These are phyloP conservation scores for Calonectria naviculata DNA, from an alignment of 2,329 filamentous ascomycete genomes.

Conservation along the genomic window DNA sequence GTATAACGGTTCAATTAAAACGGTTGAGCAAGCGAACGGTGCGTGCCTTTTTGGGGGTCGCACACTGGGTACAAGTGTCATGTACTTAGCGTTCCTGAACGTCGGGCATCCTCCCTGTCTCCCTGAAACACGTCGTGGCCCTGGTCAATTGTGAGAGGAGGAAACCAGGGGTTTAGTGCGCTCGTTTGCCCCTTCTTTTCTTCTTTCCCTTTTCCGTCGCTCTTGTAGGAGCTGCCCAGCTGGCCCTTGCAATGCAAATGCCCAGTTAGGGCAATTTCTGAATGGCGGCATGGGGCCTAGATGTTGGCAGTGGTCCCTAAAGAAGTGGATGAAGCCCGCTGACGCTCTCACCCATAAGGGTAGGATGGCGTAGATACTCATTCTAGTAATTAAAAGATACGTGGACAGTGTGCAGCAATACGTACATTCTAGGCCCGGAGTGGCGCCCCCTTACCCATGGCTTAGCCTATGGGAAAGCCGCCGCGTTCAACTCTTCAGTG, in stretches of 20 bases:
- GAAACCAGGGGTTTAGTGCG: not conserved
- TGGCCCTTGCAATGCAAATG: not conserved
- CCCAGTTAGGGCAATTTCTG: not conserved
- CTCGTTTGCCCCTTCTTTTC: not conserved
- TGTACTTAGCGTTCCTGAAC: not conserved
- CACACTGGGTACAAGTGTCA: constrained; percentile 5
- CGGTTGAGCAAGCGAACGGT: not conserved
- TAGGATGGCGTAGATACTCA: not conserved
- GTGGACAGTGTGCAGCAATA: constrained; percentile 7
- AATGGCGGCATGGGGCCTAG: not conserved
- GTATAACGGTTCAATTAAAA: constrained; percentile 6
- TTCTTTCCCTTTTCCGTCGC: not conserved
- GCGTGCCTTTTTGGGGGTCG: not conserved
- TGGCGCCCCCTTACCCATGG: constrained; percentile 9
- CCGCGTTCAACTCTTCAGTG: constrained; percentile 7
- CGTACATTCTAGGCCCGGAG: not conserved
- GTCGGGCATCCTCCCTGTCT: constrained; percentile 15
- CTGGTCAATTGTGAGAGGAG: constrained; percentile 13
- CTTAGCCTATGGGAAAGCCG: constrained; percentile 5
- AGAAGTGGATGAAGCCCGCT: not conserved
- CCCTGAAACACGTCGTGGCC: constrained; percentile 21
- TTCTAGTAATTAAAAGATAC: constrained; percentile 3
- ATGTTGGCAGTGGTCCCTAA: too few relatives aligned
- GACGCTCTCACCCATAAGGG: not conserved
- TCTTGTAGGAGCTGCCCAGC: not conserved